Evolutionary conservation across 2,329 filamentous ascomycete genomes (phyloP), one percentile per base, ranked within the genome.

Genomic region (Emergomyces orientalis): DNA sequence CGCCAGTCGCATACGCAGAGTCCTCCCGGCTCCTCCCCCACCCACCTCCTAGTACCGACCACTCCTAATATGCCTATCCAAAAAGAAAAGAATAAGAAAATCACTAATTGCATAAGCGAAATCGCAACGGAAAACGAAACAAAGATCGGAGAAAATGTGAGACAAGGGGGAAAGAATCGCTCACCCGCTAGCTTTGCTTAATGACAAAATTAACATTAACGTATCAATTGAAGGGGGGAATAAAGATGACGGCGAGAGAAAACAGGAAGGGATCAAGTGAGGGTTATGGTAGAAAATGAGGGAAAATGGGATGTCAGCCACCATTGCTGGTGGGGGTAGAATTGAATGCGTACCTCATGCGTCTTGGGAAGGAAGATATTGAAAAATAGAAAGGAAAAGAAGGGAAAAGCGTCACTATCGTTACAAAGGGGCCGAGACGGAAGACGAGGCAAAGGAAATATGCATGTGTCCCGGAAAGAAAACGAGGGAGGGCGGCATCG

Each of bases 381-480:
- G 22, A 34, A 25, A 17, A 61, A 19, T 27, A 14, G 25, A 49
- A 61, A 25, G 22, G 34, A 27, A 39, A 39, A 45, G 27, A 22
- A n/a, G 47, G 41, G 11, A 11, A 22, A 52, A 25, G 59, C 59
- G 32, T 60, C 49, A 54, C 13, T 60, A 60, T 60, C 59, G 34
- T 60, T 52, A 62, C 51, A 64, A 62, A 62, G 13, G 22, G 45
- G 13, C 49, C 17, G 51, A 52, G 17, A 32, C 7, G 8, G 14
- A 39, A 11, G 47, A 61, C 43, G 22, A 32, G 34, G 49, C n/a
- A 56, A 59, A 66, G 55, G 34, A 59, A 37, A 30, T 47, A 62
- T 51, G 51, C 14, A 59, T 62, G 52, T 30, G 22, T 32, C 22
- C 25, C 13, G 56, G 41, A 27, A 58, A 41, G 22, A 19, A 59